A percentile compares a stretch with the other conserved stretches of the same genome.
phyloP scores from a whole-genome alignment of 2,329 filamentous ascomycete genomes.

The Arthrocladium fulminans region DNA sequence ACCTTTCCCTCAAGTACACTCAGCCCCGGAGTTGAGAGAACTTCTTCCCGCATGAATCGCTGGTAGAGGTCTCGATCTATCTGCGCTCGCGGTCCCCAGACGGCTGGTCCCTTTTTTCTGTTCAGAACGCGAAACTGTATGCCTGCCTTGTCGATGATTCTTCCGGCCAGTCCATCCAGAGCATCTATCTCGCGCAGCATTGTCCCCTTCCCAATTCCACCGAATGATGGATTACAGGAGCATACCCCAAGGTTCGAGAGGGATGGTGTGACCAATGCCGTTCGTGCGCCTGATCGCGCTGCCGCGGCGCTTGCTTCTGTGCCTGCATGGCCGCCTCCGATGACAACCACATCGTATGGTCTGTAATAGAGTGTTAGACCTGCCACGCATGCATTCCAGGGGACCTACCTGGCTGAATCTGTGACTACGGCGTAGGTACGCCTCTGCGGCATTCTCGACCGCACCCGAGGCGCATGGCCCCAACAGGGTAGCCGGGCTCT shows the following conservation, averaged over 20 bases:
- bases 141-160: slow-evolving; percentile 85
- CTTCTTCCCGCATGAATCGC: slow-evolving; percentile 80
- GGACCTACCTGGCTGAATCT: slow-evolving; percentile 32
- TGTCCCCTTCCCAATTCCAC: slow-evolving; percentile 96
- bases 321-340: slow-evolving; percentile 91
- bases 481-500: slow-evolving; percentile 15
- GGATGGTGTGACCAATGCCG: slow-evolving; percentile 81
- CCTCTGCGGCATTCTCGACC: slow-evolving; percentile 14
- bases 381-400: no score
- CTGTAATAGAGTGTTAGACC: no score
- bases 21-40: slow-evolving; percentile 67
- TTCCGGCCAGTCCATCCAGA: slow-evolving; percentile 77
- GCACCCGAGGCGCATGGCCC: slow-evolving; percentile 22
- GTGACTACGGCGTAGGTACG: slow-evolving; percentile 21
- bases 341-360: slow-evolving; percentile 83
- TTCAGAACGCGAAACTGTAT: slow-evolving; percentile 92
- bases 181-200: slow-evolving; percentile 94
- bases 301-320: slow-evolving; percentile 89
- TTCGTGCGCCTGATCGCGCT: slow-evolving; percentile 77
- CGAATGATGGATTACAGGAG: slow-evolving; percentile 94
- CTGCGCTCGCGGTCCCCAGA: slow-evolving; percentile 94
- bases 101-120: slow-evolving; percentile 79
- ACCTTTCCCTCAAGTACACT: slow-evolving; percentile 78
- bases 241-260: slow-evolving; percentile 85
- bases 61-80: slow-evolving; percentile 88